These are phyloP conservation scores for Chaetomiaceae sp. DNA, from an alignment of 2,329 filamentous ascomycete genomes.

Conservation along the genomic window DNA sequence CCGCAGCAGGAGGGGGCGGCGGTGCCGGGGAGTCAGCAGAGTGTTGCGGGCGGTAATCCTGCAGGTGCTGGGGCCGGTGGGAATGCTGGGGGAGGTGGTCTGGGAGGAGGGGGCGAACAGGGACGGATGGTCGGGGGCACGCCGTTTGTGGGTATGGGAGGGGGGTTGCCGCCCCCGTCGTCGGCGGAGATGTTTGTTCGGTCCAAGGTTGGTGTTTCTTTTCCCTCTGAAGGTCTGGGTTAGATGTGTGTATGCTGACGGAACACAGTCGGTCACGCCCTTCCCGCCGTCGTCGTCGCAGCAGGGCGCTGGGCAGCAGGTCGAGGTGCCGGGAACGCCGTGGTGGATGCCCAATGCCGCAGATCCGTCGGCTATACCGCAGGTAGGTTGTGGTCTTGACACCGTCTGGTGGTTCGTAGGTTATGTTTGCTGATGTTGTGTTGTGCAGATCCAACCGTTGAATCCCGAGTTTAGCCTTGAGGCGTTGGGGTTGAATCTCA, in stretches of 20 bases:
- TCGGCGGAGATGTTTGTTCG: conserved; percentile 16
- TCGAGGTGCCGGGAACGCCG: conserved; percentile 27
- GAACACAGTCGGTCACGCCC: conserved; percentile 22
- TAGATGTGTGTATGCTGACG: not conserved
- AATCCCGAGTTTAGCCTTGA: conserved; percentile 53
- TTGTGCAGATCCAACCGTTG: conserved; percentile 33
- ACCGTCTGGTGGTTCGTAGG: too few relatives aligned
- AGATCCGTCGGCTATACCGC: conserved; percentile 35
- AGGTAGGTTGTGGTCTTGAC: conserved; percentile 31
- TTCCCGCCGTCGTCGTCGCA: conserved; percentile 22
- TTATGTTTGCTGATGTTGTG: conserved; percentile 28
- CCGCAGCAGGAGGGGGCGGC: conserved; percentile 45
- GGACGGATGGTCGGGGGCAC: not conserved
- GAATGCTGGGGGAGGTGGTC: not conserved
- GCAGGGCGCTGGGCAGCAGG: conserved; percentile 13
- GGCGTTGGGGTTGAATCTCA: conserved; percentile 49
- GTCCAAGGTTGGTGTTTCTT: conserved; percentile 17
- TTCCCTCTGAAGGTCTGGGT: not conserved
- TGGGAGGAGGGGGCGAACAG: not conserved
- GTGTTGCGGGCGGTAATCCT: not conserved
- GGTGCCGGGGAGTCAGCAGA: conserved; percentile 15
- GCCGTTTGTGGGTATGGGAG: not conserved
- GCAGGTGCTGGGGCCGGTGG: not conserved
- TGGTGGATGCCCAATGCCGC: conserved; percentile 29
- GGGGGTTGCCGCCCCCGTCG: not conserved